phyloP scores from a whole-genome alignment of 2,329 filamentous ascomycete species.

The Peltaster fructicola region DNA sequence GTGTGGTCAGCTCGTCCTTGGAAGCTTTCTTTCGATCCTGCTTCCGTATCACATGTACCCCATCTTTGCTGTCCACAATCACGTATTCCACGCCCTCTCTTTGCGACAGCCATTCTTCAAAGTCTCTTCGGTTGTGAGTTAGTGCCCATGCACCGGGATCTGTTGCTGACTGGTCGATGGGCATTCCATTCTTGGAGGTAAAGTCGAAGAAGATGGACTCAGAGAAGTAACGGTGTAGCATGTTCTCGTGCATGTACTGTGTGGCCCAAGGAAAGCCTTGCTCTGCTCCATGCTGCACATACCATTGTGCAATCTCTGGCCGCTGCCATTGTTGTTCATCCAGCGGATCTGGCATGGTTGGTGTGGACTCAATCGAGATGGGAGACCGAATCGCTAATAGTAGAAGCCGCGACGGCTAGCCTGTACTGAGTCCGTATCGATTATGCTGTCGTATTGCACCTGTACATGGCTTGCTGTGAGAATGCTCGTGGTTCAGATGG shows the following conservation, averaged over 20 bases:
- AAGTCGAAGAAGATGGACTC: slow-evolving; percentile 46
- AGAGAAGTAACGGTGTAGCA: slow-evolving; percentile 42
- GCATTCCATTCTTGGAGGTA: slow-evolving; percentile 41
- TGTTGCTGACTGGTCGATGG: slow-evolving; percentile 33
- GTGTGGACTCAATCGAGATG: no score
- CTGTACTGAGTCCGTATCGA: no score
- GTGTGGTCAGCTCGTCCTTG: slow-evolving; percentile 33
- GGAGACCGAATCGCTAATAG: no score
- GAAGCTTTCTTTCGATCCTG: slow-evolving; percentile 22
- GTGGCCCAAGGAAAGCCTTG: no score
- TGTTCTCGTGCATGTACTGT: slow-evolving; percentile 23
- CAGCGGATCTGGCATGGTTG: no score
- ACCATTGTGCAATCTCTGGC: no score
- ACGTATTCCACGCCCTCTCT: slow-evolving; percentile 43
- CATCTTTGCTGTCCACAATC: slow-evolving; percentile 27
- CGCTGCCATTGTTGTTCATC: no score
- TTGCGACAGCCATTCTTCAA: slow-evolving; percentile 36
- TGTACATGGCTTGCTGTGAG: no score
- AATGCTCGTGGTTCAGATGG: no score
- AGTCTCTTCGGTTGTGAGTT: slow-evolving; percentile 36
- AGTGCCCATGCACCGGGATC: slow-evolving; percentile 32
- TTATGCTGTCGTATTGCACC: no score
- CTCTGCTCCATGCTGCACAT: no score
- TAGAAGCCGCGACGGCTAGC: no score
- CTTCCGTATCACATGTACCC: slow-evolving; percentile 15